Base-by-base conservation (phyloP, 1,284 basidiomycete species). In the Rhizopogon hawkerae region DNA sequence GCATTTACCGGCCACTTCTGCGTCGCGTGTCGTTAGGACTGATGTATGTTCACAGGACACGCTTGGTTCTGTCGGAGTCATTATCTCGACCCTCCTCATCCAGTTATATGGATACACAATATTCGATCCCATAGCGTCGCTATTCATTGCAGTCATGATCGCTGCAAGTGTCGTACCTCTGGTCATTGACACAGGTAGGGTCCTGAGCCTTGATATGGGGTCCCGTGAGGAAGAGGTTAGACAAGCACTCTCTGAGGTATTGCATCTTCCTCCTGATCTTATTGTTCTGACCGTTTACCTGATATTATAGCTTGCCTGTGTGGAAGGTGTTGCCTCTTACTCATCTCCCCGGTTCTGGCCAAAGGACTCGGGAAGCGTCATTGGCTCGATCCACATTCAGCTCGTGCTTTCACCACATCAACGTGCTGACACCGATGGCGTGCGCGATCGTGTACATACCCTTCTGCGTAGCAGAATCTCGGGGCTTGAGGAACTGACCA, bases 31-130 rank as follows among this genome's bases (percentile, higher is more conserved):
- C 56, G 24, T 34, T 37, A 46, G 54, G 36, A 59, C 47, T 36
- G n/a, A 42, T 47, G 16, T 8, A 16, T n/a, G 8, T 10, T 48
- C 47, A 29, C 46, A 90, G 86, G 88, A 91, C 59, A 91, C 88
- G 3, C 73, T 91, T 7, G 92, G 92, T 38, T 94, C 92, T 8
- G 94, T 98, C 14, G 96, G 96, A n/a, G 96, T 99, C 6, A 98
- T 99, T 62, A 79, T 98, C 48, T 98, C 94, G 18, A 99, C 96
- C 2, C 72, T 98, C 11, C 77, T 98, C 52, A 98, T 99, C 57
- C 85, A 95, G 59, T 85, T 85, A 52, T 98, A 96, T 59, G 95
- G 95, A n/a, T 98, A 94, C 94, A 98, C 96, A 2, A 94, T 94
- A 13, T 99, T 98, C 64, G 96, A 99, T 67, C 96, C 96, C 2